A percentile compares a stretch with the other conserved stretches of the same genome.
Conservation (phyloP, 2,329 filamentous ascomycete genomes). For the Botrytis fragariae region DNA sequence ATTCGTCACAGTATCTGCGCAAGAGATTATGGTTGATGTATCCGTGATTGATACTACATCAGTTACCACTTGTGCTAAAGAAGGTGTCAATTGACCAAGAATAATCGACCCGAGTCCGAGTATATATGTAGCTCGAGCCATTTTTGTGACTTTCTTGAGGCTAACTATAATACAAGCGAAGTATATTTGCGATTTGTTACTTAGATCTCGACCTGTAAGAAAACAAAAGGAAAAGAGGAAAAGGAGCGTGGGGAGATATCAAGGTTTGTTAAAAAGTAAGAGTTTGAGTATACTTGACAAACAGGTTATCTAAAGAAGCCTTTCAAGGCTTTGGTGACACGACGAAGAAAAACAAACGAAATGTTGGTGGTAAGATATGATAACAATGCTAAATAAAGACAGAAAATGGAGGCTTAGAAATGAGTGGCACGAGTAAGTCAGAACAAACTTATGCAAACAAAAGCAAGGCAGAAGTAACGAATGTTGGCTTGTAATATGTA, state of each 20-base stretch:
- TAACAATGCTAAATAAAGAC: neutral
- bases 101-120: conserved; percentile 1
- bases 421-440: neutral
- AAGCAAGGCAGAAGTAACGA: neutral
- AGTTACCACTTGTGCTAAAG: conserved; percentile 1
- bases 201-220: neutral
- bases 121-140: conserved; percentile 7
- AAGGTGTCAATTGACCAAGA: conserved; percentile 2
- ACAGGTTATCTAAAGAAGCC: neutral
- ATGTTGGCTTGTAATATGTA: conserved; percentile 14
- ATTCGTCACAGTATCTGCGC: conserved; percentile 14
- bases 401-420: neutral
- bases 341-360: neutral
- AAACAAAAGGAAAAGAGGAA: neutral
- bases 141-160: neutral
- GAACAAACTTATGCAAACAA: conserved; percentile 12
- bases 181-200: neutral
- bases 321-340: neutral
- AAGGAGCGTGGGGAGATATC: neutral
- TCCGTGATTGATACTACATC: conserved; percentile 8
- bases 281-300: neutral
- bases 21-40: conserved; percentile 13
- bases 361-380: neutral
- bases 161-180: neutral
- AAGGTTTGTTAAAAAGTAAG: conserved; percentile 1